A percentile compares a stretch with the other conserved stretches of the same genome.
Evolutionary conservation across 139 green algal genomes (phyloP).

Genomic region (Deuterostichococcus epilithicus): DNA sequence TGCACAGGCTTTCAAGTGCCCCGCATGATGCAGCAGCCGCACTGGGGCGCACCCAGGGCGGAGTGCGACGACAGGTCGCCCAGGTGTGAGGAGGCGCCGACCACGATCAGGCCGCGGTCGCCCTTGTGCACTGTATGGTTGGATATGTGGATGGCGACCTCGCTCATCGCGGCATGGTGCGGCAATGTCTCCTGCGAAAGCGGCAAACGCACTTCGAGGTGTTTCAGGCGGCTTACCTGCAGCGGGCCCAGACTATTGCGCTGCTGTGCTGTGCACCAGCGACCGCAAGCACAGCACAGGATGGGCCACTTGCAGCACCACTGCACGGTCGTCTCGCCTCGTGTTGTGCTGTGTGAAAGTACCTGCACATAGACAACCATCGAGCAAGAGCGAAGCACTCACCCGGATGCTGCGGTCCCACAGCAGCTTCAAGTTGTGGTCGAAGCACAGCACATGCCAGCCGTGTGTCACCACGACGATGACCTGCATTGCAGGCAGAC

Average conservation of each 20-base stretch:
- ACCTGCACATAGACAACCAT: no score
- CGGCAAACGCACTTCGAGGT: no score
- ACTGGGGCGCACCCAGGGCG: not conserved
- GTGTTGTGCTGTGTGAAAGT: no score
- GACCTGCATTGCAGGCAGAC: no score
- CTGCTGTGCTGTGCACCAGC: no score
- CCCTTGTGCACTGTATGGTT: slow-evolving; percentile 53
- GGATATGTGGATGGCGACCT: slow-evolving; percentile 77
- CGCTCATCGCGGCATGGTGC: slow-evolving; percentile 52
- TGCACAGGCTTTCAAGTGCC: no score
- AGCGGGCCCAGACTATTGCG: no score
- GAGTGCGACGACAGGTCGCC: slow-evolving; percentile 20
- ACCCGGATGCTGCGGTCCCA: slow-evolving; percentile 70
- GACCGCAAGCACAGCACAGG: no score
- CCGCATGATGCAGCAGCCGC: no score
- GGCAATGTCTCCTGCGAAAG: slow-evolving; percentile 36
- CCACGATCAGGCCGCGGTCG: slow-evolving; percentile 78
- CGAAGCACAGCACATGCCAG: slow-evolving; percentile 80
- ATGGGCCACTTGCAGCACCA: no score
- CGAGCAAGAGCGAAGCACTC: not conserved
- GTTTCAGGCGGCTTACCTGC: no score
- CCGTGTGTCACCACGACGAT: slow-evolving; percentile 83
- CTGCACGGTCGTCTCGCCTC: no score
- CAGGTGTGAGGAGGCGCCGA: slow-evolving; percentile 56
- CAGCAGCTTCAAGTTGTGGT: slow-evolving; percentile 93